Evolutionary conservation across 352 stramenopile genomes (phyloP).

Genomic region (Globisporangium takayamanum): DNA sequence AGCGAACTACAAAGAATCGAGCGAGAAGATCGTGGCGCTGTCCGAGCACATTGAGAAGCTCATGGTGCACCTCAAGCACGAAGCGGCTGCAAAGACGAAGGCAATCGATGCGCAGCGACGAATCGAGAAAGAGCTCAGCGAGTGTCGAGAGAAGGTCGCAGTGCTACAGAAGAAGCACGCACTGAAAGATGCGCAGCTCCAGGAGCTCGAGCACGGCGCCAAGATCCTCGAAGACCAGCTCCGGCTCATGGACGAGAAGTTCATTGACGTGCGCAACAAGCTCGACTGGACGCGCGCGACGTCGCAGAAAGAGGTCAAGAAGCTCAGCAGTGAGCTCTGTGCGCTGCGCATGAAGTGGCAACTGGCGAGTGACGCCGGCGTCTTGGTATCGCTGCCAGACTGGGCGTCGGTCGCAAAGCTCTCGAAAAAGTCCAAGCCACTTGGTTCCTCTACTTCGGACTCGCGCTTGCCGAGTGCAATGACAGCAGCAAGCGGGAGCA

Average conservation of each 20-base stretch:
- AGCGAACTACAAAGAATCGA: conserved; percentile 44
- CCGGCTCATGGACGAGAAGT: conserved; percentile 96
- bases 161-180: conserved; percentile 75
- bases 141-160: conserved; percentile 51
- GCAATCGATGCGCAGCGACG: conserved; percentile 67
- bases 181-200: conserved; percentile 81
- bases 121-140: conserved; percentile 74
- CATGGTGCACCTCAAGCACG: conserved; percentile 95
- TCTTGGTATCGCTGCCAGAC: conserved; percentile 36
- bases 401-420: conserved; percentile 28
- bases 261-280: conserved; percentile 95
- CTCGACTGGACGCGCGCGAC: conserved; percentile 91
- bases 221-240: conserved; percentile 95
- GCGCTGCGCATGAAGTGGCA: conserved; percentile 73
- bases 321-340: conserved; percentile 53
- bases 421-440: conserved; percentile 28
- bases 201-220: conserved; percentile 89
- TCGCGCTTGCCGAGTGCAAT: conserved; percentile 23
- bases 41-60: conserved; percentile 96
- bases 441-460: conserved; percentile 49
- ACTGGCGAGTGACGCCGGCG: conserved; percentile 51
- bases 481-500: not conserved
- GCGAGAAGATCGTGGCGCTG: conserved; percentile 88
- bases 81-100: conserved; percentile 90
- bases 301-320: conserved; percentile 78